Evolutionary conservation across 352 stramenopile genomes (phyloP), one percentile per base, ranked within the genome.

Genomic region (Globisporangium nodosum): DNA sequence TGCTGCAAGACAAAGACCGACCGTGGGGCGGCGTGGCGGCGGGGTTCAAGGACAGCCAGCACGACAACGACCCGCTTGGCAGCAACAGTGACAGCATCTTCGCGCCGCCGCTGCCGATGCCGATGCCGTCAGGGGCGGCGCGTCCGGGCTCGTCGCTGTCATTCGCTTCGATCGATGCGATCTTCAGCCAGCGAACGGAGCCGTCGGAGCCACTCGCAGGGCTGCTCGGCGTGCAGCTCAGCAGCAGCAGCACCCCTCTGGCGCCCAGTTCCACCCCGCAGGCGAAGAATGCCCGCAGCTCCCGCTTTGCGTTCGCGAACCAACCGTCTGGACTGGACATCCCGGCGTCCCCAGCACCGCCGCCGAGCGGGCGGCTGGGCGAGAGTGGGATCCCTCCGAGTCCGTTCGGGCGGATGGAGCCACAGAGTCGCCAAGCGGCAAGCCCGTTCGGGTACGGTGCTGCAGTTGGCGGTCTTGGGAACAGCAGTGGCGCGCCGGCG

Each of bases 301-400:
- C 84, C 21, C 81, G 84, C 5, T 94, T 94, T 67, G 82, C 81
- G 24, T 94, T 94, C 55, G 84, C 84, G 3, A 94, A 91, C 57
- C 63, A 81, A 46, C 61, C 67, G 30, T 70, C 71, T 8, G 48
- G 48, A 15, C 24, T 56, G 20, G 62, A 69, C 54, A 46, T 47
- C 45, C 51, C 58, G 20, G 24, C 52, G 18, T 56, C 58, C 6
- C 46, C 58, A 18, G 43, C 52, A 9, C 21, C 49, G 20, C 57
- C 31, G 13, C 52, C 31, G 58, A 49, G 21, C 40, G 42, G 24
- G 52, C 33, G 6, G 21, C 21, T 31, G 31, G 56, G 39, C 47
- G 57, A 42, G 15, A 40, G 30, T 16, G 48, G 54, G 54, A 48
- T 65, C 12, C 55, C 60, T 6, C 62, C 60, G 20, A 66, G 60